A percentile compares a stretch with the other conserved stretches of the same genome.
phyloP scores from a whole-genome alignment of 495 filamentous ascomycete species.

The Pyronema omphalodes region DNA sequence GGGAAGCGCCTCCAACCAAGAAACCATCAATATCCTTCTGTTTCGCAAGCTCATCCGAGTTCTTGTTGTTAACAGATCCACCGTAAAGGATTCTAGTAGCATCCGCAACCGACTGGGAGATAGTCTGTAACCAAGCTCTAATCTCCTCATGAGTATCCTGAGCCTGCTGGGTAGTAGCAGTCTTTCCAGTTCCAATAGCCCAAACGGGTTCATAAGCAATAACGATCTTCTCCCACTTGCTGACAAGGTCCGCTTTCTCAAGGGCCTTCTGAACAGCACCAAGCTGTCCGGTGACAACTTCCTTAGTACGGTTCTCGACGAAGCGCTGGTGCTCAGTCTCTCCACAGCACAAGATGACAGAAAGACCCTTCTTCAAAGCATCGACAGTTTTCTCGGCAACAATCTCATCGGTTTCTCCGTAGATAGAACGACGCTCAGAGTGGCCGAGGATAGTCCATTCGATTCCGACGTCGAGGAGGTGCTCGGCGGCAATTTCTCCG shows the following conservation, averaged over 20 bases:
- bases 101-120: constrained; percentile 34
- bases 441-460: constrained; percentile 84
- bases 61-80: constrained; percentile 93
- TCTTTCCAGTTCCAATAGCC: constrained; percentile 97
- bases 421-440: constrained; percentile 73
- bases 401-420: constrained; percentile 70
- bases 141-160: constrained; percentile 88
- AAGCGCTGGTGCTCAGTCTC: constrained; percentile 76
- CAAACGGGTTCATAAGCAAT: constrained; percentile 98
- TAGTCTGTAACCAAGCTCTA: constrained; percentile 66
- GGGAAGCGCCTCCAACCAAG: constrained; percentile 89
- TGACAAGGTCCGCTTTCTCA: constrained; percentile 36
- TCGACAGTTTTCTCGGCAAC: constrained; percentile 85
- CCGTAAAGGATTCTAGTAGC: constrained; percentile 74
- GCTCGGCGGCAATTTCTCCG: constrained; percentile 80
- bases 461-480: constrained; percentile 73
- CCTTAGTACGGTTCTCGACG: constrained; percentile 67
- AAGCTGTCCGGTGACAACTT: constrained; percentile 71
- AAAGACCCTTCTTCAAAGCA: constrained; percentile 67
- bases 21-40: constrained; percentile 94
- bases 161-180: constrained; percentile 80
- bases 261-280: constrained; percentile 31
- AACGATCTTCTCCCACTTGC: constrained; percentile 84
- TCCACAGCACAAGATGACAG: constrained; percentile 90
- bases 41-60: constrained; percentile 80